Conservation (phyloP, 2,329 filamentous ascomycete species). For the Diaporthe citri region DNA sequence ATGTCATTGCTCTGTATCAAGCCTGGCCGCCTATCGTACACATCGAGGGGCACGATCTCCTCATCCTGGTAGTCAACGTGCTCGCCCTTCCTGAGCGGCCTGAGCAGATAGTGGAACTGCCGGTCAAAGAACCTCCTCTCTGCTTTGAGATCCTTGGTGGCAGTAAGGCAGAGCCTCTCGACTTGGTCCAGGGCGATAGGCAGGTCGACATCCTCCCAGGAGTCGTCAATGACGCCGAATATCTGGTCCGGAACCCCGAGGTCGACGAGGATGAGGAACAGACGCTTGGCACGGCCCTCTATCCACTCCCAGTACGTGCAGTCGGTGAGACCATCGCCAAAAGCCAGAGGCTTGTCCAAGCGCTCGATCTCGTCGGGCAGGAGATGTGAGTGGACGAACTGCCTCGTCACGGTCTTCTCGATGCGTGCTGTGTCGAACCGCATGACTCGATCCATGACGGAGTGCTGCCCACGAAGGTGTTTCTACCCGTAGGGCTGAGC, state of each 20-base stretch:
- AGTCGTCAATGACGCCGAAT: conserved; percentile 80
- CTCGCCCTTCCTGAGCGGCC: conserved; percentile 69
- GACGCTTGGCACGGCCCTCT: conserved; percentile 73
- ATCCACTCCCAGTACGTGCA: conserved; percentile 86
- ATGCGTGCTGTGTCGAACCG: conserved; percentile 82
- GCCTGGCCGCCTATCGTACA: conserved; percentile 69
- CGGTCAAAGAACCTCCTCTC: conserved; percentile 77
- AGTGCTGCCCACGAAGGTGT: not conserved
- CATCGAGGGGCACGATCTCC: conserved; percentile 78
- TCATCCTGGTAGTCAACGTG: conserved; percentile 75
- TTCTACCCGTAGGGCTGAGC: conserved; percentile 29
- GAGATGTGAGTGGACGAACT: conserved; percentile 76
- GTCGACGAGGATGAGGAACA: conserved; percentile 80
- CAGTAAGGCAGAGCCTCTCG: conserved; percentile 71
- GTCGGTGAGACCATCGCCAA: conserved; percentile 77
- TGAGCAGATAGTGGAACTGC: conserved; percentile 79
- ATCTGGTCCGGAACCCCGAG: conserved; percentile 79
- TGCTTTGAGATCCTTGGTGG: conserved; percentile 70
- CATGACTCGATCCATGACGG: conserved; percentile 30
- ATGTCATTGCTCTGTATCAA: conserved; percentile 55
- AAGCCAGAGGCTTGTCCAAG: conserved; percentile 73
- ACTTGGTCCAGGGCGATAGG: conserved; percentile 77
- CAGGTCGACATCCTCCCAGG: conserved; percentile 82
- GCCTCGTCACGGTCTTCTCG: conserved; percentile 75
- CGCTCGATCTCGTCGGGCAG: conserved; percentile 72